Base-by-base conservation (phyloP, 257 asterid species). In the Eucommia ulmoides region DNA sequence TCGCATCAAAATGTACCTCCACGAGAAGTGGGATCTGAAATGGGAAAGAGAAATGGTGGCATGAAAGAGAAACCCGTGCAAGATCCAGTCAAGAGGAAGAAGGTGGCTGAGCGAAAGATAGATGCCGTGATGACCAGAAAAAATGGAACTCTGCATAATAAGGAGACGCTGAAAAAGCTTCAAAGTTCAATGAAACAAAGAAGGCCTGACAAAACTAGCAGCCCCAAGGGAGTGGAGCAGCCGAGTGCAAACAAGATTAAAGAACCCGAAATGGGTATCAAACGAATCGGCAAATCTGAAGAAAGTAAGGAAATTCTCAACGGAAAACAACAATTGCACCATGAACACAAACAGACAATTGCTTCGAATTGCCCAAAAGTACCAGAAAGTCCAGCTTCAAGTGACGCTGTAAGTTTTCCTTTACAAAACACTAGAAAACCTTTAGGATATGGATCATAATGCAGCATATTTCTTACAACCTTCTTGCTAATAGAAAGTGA, bases 141-240 rank as follows among this genome's bases (percentile, higher is more conserved):
- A 67, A 63, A 60, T 9, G 65, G 45, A 33, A 67, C 35, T 35
- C 57, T 45, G 35, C 62, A 49, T 23, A 66, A 45, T 50, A 46
- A 48, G 51, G 46, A 57, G 52, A 59, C 57, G 56, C 48, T 81
- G 22, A 18, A 8, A 14, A 67, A 64, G 55, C 56, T 58, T 52
- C 62, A 77, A 23, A 65, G 68, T 38, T 65, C 60, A 61, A 62
- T 56, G 69, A 62, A 72, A 54, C 82, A 65, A 59, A 66, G 50
- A 63, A 68, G 64, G 58, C 69, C 64, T 14, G 59, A 47, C 42
- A 77, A 61, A 35, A 67, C 49, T 20, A 42, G 50, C 55, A 56
- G 48, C 62, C 33, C 60, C 15, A 50, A 33, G 19, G 62, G 23
- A 61, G 62, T 10, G 49, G 67, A 69, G 47, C 70, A 67, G 58